Percentiles rank a stretch among this genome's conserved stretches.
Conservation (phyloP, 129 eudicot genomes). For the Artemisia tridentata region DNA sequence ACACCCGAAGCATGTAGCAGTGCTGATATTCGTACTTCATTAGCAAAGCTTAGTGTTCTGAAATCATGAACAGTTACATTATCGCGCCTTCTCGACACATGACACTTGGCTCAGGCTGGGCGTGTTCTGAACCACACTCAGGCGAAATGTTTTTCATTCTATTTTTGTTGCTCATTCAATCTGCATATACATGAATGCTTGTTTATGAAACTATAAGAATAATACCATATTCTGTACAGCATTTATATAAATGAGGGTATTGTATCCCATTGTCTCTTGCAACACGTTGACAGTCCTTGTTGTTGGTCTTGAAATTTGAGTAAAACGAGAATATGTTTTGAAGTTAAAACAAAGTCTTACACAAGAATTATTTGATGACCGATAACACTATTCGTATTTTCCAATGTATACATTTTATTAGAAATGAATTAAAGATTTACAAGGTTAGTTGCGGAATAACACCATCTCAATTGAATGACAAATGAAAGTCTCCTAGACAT, state of each 20-base stretch:
- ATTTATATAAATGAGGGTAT: conserved; percentile 25
- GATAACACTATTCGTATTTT: no score
- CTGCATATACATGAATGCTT: conserved; percentile 19
- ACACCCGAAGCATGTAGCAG: conserved; percentile 50
- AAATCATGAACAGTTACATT: conserved; percentile 28
- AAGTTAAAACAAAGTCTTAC: no score
- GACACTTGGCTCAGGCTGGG: conserved; percentile 7
- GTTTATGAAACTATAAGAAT: conserved; percentile 10
- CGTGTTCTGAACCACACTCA: background rate
- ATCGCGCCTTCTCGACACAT: background rate
- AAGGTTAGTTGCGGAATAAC: no score
- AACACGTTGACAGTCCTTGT: background rate
- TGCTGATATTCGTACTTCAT: conserved; percentile 49
- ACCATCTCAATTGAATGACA: no score
- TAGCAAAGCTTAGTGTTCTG: conserved; percentile 47
- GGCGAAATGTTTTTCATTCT: conserved; percentile 4
- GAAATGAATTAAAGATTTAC: no score
- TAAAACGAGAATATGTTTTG: no score
- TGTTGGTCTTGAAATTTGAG: background rate
- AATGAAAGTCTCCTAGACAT: no score
- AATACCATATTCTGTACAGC: conserved; percentile 28
- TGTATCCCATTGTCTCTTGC: conserved; percentile 1
- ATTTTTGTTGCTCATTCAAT: conserved; percentile 16
- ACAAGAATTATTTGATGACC: no score
- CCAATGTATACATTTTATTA: no score